These are phyloP conservation scores for Vaccinium corymbosum DNA, from an alignment of 148 eudicot species.

Conservation along the genomic window DNA sequence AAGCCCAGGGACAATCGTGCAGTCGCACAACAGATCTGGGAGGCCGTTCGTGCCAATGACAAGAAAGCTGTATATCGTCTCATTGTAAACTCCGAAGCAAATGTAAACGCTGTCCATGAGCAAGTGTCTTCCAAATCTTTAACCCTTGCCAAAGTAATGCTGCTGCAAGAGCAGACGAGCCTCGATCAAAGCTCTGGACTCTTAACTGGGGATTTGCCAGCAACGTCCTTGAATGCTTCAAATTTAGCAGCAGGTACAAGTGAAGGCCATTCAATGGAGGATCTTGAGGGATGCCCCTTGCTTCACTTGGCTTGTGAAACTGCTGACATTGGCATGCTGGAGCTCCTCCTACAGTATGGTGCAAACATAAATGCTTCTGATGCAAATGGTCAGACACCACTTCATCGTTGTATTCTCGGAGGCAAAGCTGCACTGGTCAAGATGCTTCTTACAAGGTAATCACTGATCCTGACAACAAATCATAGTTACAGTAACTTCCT, in stretches of 20 bases:
- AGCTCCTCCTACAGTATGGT: constrained; percentile 92
- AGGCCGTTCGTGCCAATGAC: constrained; percentile 81
- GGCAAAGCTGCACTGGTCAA: constrained; percentile 63
- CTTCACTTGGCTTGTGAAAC: constrained; percentile 93
- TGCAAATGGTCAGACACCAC: constrained; percentile 69
- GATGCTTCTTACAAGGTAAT: constrained; percentile 79
- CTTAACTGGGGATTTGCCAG: constrained; percentile 38
- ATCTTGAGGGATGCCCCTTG: constrained; percentile 76
- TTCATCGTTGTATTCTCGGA: constrained; percentile 75
- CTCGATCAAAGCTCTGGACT: constrained; percentile 40
- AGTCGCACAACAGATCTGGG: constrained; percentile 82
- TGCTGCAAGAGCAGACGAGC: constrained; percentile 66
- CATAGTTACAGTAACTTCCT: constrained; percentile 4
- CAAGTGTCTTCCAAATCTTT: constrained; percentile 41
- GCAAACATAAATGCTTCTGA: constrained; percentile 75
- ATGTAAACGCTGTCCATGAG: constrained; percentile 69
- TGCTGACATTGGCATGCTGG: constrained; percentile 94
- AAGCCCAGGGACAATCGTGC: constrained; percentile 50
- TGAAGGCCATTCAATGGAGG: constrained; percentile 44
- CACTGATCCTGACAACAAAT: neutral
- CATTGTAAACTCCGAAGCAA: constrained; percentile 69
- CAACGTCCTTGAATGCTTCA: constrained; percentile 38
- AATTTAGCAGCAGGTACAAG: constrained; percentile 48
- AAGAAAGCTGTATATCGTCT: constrained; percentile 79
- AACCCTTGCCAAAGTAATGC: constrained; percentile 89